Conservation (phyloP, 768 basidiomycete species). For the Kwoniella bestiolae region DNA sequence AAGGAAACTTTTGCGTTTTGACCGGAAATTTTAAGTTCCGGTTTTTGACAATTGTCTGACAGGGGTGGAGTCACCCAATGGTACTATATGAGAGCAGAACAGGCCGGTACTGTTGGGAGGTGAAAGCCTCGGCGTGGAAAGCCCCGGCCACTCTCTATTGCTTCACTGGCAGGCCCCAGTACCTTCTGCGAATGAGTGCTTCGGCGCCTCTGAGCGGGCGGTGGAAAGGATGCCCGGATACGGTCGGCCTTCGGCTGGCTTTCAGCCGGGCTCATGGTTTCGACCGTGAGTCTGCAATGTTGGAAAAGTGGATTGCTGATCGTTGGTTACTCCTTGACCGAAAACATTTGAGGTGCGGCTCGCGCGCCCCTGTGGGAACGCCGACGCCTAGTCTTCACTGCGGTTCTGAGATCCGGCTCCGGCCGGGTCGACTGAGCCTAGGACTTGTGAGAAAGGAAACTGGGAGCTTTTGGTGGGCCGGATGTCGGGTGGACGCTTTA, state of each 20-base stretch:
- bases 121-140: no score
- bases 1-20: conserved; percentile 19
- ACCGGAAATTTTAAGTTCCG: conserved; percentile 13
- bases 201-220: conserved; percentile 7
- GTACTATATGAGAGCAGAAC: conserved; percentile 19
- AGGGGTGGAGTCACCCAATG: background rate
- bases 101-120: background rate
- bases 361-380: conserved; percentile 34
- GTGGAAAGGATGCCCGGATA: background rate
- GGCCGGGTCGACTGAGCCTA: conserved; percentile 56
- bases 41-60: background rate
- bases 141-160: conserved; percentile 1
- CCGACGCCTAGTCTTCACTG: conserved; percentile 56
- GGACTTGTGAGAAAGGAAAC: conserved; percentile 63
- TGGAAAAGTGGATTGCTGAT: conserved; percentile 58
- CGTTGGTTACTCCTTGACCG: conserved; percentile 57
- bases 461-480: conserved; percentile 54
- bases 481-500: conserved; percentile 58
- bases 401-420: conserved; percentile 55
- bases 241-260: background rate
- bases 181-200: conserved; percentile 11
- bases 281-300: conserved; percentile 25
- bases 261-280: conserved; percentile 1
- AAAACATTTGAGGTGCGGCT: conserved; percentile 57
- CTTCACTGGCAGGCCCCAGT: background rate